Base-by-base conservation (phyloP, 441 rosid genomes). In the Brassica hybrid region DNA sequence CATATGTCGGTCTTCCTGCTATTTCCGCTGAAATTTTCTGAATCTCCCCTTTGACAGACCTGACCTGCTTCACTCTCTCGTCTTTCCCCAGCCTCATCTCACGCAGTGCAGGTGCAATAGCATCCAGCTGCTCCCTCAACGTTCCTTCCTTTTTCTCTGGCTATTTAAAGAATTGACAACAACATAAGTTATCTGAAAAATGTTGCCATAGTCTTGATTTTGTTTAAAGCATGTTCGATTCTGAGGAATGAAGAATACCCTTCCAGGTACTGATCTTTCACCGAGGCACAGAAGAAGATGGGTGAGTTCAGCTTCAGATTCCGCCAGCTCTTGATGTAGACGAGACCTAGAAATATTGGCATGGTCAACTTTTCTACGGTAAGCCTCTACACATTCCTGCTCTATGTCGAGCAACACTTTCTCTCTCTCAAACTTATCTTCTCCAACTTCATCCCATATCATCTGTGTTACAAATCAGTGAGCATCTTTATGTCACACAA, bases 371-470 rank as follows among this genome's bases (percentile, higher is more conserved):
- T 96, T 94, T 82, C 94, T 90, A 80, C 97, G 82, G 85, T 94
- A 94, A 45, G 91, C 94, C 82, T 96, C 97, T 18, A 96, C 83
- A 69, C 99, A 95, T 70, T 96, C 97, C 48, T 96, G 92, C 79
- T 96, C 99, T 65, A 96, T 84, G 76, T 91, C 97, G 56, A 91
- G 91, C 54, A 96, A 83, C 72, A 91, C 91, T 83, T 88, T 94
- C 79, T 94, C 97, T 79, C 98, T 85, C 67, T 87, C 91, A 67
- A 83, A 85, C 81, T 91, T 87, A 69, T 87, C 89, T 81, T 94
- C 91, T 70, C 99, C 99, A 58, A 96, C 98, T 82, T 96, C 99
- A 84, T 94, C 94, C 99, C 99, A 96, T 65, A 96, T 96, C 87
- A 92, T 92, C 99, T 96, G 87, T 82, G 14, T 21, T 48, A 60